Conservation (phyloP, 345 rosid genomes). For the Gossypium sturtianum region DNA sequence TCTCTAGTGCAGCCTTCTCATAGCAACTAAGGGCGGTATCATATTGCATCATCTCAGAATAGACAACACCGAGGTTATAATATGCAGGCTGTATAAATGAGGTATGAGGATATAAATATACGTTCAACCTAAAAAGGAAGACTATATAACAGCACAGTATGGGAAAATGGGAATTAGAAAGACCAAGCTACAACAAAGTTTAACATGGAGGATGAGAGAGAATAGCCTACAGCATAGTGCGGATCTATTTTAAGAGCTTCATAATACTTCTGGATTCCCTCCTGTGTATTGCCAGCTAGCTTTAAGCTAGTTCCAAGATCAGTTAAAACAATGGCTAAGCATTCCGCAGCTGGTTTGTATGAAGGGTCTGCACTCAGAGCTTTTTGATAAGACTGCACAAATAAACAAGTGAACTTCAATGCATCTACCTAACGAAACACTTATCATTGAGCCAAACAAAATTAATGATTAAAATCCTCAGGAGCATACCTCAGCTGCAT, state of each 20-base stretch:
- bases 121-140: neutral
- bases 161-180: neutral
- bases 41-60: slow-evolving; percentile 99
- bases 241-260: slow-evolving; percentile 97
- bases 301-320: slow-evolving; percentile 97
- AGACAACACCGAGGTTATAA: slow-evolving; percentile 97
- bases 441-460: neutral
- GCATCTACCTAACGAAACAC: neutral
- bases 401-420: neutral
- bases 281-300: slow-evolving; percentile 91
- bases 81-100: slow-evolving; percentile 82
- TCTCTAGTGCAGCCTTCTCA: slow-evolving; percentile 96
- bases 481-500: slow-evolving; percentile 81
- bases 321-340: slow-evolving; percentile 91
- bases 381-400: slow-evolving; percentile 79
- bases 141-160: neutral
- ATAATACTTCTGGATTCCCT: slow-evolving; percentile 94
- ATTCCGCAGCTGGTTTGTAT: slow-evolving; percentile 95
- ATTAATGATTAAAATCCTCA: neutral
- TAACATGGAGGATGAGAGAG: slow-evolving; percentile 13
- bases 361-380: slow-evolving; percentile 79
- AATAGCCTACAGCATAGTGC: slow-evolving; percentile 77
- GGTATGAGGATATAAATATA: neutral
- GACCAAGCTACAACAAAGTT: neutral
- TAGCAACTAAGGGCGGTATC: slow-evolving; percentile 89